phyloP scores from a whole-genome alignment of 2,329 filamentous ascomycete genomes.

The Xylariales sp. region DNA sequence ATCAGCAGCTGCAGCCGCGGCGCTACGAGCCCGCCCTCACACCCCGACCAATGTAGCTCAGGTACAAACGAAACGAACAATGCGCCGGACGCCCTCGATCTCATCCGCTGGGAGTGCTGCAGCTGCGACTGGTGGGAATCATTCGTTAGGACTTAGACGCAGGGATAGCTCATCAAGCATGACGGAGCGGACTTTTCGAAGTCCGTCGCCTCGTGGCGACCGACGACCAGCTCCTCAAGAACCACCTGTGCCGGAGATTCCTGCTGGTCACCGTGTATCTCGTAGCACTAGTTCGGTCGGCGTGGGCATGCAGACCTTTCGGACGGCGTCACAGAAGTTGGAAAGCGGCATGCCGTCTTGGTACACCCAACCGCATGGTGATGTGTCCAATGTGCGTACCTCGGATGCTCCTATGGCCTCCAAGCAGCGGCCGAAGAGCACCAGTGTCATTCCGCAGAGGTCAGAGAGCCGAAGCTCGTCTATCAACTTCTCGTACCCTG shows the following conservation, averaged over 20 bases:
- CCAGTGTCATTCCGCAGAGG: conserved; percentile 29
- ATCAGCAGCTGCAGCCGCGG: conserved; percentile 80
- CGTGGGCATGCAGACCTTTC: conserved; percentile 44
- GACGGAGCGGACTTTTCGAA: conserved; percentile 83
- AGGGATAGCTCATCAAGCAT: conserved; percentile 74
- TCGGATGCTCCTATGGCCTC: conserved; percentile 36
- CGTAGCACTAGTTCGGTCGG: conserved; percentile 34
- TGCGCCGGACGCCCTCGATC: conserved; percentile 66
- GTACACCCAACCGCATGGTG: conserved; percentile 42
- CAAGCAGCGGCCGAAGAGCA: conserved; percentile 19
- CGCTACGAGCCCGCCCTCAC: conserved; percentile 72
- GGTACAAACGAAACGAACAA: conserved; percentile 82
- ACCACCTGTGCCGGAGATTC: conserved; percentile 75
- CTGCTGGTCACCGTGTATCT: conserved; percentile 31
- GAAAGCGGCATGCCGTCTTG: conserved; percentile 39
- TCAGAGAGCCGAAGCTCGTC: conserved; percentile 45
- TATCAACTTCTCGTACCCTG: conserved; percentile 57
- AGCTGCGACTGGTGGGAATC: conserved; percentile 33
- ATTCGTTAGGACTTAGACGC: conserved; percentile 51
- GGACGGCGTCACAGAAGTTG: conserved; percentile 49
- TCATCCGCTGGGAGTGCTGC: conserved; percentile 54
- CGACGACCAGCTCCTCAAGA: conserved; percentile 39
- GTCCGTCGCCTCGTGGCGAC: conserved; percentile 57
- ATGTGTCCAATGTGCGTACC: conserved; percentile 39
- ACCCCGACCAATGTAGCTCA: conserved; percentile 76